These are phyloP conservation scores for Fusarium scirpi DNA, from an alignment of 2,329 filamentous ascomycete genomes.

Conservation along the genomic window DNA sequence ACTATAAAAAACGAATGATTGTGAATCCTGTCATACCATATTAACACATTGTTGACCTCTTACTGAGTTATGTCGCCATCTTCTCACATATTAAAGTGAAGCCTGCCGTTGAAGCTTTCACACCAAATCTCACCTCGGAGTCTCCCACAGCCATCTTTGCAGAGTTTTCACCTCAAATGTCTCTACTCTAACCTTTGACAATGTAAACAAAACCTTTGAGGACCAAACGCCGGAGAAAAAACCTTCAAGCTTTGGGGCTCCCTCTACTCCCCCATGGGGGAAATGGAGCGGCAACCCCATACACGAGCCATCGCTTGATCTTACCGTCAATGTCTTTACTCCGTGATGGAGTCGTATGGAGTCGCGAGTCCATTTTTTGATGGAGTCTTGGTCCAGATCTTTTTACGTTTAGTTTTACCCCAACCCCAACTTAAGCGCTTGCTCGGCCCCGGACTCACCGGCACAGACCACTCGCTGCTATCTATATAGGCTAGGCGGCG, in stretches of 20 bases:
- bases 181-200: not conserved
- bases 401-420: slow-evolving; percentile 6
- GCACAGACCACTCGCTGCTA: slow-evolving; percentile 20
- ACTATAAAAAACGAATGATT: not conserved
- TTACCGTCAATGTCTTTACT: slow-evolving; percentile 9
- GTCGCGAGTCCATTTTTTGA: not conserved
- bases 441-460: slow-evolving; percentile 19
- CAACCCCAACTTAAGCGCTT: not conserved
- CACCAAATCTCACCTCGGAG: not conserved
- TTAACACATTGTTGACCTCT: rapidly evolving
- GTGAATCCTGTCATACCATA: not conserved
- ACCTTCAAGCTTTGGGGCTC: not conserved
- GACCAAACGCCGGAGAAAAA: not conserved
- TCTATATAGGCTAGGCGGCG: not conserved
- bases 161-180: not conserved
- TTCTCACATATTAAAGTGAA: not conserved
- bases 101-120: not conserved
- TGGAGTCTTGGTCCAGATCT: slow-evolving; percentile 2
- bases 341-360: slow-evolving; percentile 9
- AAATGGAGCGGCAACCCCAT: not conserved
- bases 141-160: not conserved
- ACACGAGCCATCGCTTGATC: slow-evolving; percentile 23
- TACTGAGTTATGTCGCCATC: rapidly evolving
- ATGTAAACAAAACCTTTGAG: not conserved
- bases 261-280: not conserved